phyloP scores from a whole-genome alignment of 805 yeast species.

The Candida taoyuanica region DNA sequence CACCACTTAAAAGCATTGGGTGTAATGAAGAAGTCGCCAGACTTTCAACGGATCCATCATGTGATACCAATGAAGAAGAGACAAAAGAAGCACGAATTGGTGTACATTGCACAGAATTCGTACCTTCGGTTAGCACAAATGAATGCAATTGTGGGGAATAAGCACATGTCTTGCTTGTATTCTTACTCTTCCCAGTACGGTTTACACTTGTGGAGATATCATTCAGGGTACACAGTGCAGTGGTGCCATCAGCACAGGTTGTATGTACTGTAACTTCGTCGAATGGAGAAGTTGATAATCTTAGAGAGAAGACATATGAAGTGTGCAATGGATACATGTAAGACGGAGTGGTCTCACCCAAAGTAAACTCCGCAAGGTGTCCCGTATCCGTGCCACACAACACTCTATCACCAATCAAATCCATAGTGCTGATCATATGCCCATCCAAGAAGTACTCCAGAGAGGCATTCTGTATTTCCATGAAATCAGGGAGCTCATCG shows the following conservation, averaged over 20 bases:
- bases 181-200: slow-evolving; percentile 29
- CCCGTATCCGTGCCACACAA: slow-evolving; percentile 61
- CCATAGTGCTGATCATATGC: slow-evolving; percentile 41
- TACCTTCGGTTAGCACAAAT: slow-evolving; percentile 39
- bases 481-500: slow-evolving; percentile 9
- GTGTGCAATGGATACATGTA: slow-evolving; percentile 35
- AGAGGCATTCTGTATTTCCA: slow-evolving; percentile 25
- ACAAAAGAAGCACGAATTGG: slow-evolving; percentile 35
- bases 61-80: slow-evolving; percentile 32
- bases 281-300: slow-evolving; percentile 32
- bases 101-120: slow-evolving; percentile 31
- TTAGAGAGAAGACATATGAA: slow-evolving; percentile 33
- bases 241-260: slow-evolving; percentile 39
- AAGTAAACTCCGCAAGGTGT: slow-evolving; percentile 47
- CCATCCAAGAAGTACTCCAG: slow-evolving; percentile 25
- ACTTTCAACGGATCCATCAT: slow-evolving; percentile 37
- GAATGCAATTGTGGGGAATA: slow-evolving; percentile 33
- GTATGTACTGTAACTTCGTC: slow-evolving; percentile 32
- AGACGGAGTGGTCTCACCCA: slow-evolving; percentile 30
- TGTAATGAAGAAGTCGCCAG: slow-evolving; percentile 39
- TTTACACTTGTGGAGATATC: slow-evolving; percentile 28
- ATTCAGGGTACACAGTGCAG: slow-evolving; percentile 32
- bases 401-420: slow-evolving; percentile 39
- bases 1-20: slow-evolving; percentile 44
- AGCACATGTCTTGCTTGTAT: slow-evolving; percentile 27